These are phyloP conservation scores for Zygosaccharomyces sapae DNA, from an alignment of 1,139 yeast genomes.

Conservation along the genomic window DNA sequence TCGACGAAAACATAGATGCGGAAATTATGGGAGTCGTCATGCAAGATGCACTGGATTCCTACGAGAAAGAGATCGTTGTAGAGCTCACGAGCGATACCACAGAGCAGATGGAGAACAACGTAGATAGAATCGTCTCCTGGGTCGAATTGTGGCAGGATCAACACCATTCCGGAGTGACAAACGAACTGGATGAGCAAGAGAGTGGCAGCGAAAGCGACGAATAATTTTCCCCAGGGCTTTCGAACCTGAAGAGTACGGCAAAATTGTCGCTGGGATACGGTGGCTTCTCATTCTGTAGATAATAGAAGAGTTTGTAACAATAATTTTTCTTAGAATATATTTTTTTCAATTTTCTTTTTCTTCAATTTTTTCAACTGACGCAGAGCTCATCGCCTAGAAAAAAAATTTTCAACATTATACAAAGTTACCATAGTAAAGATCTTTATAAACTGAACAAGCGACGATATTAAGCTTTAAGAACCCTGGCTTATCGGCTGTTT, in stretches of 20 bases:
- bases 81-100: conserved; percentile 67
- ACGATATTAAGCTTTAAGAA: background rate
- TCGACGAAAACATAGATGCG: conserved; percentile 89
- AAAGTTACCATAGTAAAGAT: background rate
- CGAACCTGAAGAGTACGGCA: conserved; percentile 8
- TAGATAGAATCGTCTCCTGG: conserved; percentile 74
- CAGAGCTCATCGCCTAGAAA: conserved; percentile 8
- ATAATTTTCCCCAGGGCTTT: background rate
- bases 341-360: background rate
- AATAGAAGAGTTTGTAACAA: background rate
- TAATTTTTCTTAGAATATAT: background rate
- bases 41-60: conserved; percentile 81
- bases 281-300: background rate
- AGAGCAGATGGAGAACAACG: conserved; percentile 76
- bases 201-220: conserved; percentile 14
- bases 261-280: conserved; percentile 9
- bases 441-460: background rate
- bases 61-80: conserved; percentile 74
- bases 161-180: conserved; percentile 46
- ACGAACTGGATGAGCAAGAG: conserved; percentile 30
- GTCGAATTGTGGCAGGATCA: conserved; percentile 60
- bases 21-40: conserved; percentile 93
- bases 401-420: background rate
- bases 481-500: background rate
- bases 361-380: conserved; percentile 5